Percentiles rank a stretch among this genome's conserved stretches.
Conservation (phyloP, 495 filamentous ascomycete genomes). For the Annulohypoxylon bovei region DNA sequence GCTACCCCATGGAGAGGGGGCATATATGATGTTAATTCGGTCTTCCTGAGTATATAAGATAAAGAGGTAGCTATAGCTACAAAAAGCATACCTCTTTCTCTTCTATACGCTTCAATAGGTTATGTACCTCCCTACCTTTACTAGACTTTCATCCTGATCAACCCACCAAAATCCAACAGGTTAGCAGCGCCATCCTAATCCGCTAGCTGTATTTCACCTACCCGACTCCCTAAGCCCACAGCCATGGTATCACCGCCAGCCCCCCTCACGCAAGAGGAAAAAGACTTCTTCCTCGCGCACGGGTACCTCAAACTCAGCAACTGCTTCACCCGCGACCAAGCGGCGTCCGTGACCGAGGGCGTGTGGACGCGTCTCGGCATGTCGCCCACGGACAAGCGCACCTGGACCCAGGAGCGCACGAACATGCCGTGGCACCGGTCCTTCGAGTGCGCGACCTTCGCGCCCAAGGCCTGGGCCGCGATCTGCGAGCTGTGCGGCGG, state of each 20-base stretch:
- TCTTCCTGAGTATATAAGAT: background rate
- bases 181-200: background rate
- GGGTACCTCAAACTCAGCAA: conserved; percentile 69
- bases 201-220: background rate
- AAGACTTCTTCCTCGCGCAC: conserved; percentile 71
- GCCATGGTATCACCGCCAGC: conserved; percentile 45
- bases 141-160: background rate
- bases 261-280: conserved; percentile 67
- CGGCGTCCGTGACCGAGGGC: conserved; percentile 63
- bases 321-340: conserved; percentile 72
- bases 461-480: conserved; percentile 74
- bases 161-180: background rate
- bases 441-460: conserved; percentile 66
- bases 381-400: conserved; percentile 71
- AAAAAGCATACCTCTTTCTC: background rate
- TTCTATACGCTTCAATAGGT: background rate
- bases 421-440: conserved; percentile 71
- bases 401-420: conserved; percentile 68
- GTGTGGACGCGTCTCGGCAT: conserved; percentile 77
- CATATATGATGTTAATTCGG: background rate
- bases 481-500: conserved; percentile 78
- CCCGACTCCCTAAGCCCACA: background rate
- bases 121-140: no score
- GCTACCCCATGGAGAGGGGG: conserved; percentile 15
- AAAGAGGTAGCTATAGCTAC: background rate